These are phyloP conservation scores for Suillus brevipes DNA, from an alignment of 768 basidiomycete species.

Conservation along the genomic window DNA sequence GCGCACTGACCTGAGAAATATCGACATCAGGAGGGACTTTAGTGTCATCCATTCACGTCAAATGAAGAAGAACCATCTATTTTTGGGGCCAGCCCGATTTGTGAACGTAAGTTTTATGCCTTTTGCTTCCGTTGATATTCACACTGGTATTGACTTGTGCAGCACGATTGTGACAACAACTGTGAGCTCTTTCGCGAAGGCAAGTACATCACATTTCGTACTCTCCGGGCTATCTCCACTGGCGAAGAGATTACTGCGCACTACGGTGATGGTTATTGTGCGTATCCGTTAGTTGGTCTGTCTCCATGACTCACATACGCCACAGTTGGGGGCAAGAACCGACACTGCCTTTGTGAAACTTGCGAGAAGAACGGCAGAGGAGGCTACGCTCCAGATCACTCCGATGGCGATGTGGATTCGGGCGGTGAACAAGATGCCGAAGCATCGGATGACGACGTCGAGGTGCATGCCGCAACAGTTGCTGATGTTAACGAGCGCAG, in stretches of 20 bases:
- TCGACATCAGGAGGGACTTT: slow-evolving; percentile 81
- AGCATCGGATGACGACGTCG: slow-evolving; percentile 36
- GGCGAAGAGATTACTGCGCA: slow-evolving; percentile 90
- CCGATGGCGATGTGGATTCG: slow-evolving; percentile 48
- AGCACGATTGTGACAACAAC: slow-evolving; percentile 92
- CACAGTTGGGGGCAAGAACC: slow-evolving; percentile 65
- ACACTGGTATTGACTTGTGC: slow-evolving; percentile 25
- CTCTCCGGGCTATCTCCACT: slow-evolving; percentile 70
- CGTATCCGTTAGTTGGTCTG: slow-evolving; percentile 34
- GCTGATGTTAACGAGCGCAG: slow-evolving; percentile 77
- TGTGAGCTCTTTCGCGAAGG: slow-evolving; percentile 88
- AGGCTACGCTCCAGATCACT: slow-evolving; percentile 62
- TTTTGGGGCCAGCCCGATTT: slow-evolving; percentile 88
- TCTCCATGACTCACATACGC: slow-evolving; percentile 19
- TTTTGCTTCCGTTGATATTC: neutral
- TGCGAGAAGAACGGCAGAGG: slow-evolving; percentile 77
- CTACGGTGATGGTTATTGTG: slow-evolving; percentile 90
- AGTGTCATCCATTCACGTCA: slow-evolving; percentile 90
- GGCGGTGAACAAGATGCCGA: slow-evolving; percentile 50
- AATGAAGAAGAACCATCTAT: slow-evolving; percentile 90
- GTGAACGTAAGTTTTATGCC: slow-evolving; percentile 68
- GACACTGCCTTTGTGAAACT: slow-evolving; percentile 82
- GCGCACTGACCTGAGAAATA: slow-evolving; percentile 67
- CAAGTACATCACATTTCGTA: slow-evolving; percentile 85
- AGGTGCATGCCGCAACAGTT: slow-evolving; percentile 47